Conservation (phyloP, 2,329 filamentous ascomycete genomes). For the Fusarium sp. region DNA sequence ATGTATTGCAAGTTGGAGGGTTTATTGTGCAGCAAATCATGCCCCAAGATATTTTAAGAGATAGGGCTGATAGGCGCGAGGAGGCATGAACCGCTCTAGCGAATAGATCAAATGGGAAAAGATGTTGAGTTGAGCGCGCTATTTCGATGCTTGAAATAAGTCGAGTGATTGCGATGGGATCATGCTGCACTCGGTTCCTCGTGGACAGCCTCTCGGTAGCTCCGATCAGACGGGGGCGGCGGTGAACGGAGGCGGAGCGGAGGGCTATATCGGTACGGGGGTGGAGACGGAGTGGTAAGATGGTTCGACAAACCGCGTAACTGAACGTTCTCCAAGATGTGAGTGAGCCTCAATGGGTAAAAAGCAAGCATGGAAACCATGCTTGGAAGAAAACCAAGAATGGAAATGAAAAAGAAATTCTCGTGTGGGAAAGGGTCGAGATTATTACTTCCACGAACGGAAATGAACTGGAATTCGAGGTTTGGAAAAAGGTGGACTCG, state of each 20-base stretch:
- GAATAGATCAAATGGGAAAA: background rate
- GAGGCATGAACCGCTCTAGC: background rate
- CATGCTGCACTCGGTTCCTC: conserved; percentile 26
- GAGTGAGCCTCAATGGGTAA: background rate
- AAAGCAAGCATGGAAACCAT: background rate
- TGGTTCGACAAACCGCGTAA: conserved; percentile 23
- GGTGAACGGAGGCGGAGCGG: conserved; percentile 48
- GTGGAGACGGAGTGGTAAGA: conserved; percentile 32
- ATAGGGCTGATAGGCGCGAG: background rate
- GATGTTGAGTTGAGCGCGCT: background rate
- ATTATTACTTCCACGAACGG: conserved; percentile 27
- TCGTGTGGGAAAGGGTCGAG: conserved; percentile 15
- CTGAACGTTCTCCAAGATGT: background rate
- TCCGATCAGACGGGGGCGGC: conserved; percentile 42
- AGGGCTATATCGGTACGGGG: conserved; percentile 43
- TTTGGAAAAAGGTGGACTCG: conserved; percentile 43
- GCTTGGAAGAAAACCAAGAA: background rate
- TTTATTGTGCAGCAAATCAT: background rate
- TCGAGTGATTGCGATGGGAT: conserved; percentile 4
- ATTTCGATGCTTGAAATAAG: background rate
- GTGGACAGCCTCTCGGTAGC: conserved; percentile 26
- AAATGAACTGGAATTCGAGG: conserved; percentile 45
- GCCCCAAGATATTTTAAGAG: background rate
- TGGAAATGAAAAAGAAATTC: background rate
- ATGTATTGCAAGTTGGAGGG: conserved; percentile 7